These are phyloP conservation scores for Penicillium ochrochloron DNA, from an alignment of 495 filamentous ascomycete species.

Conservation along the genomic window DNA sequence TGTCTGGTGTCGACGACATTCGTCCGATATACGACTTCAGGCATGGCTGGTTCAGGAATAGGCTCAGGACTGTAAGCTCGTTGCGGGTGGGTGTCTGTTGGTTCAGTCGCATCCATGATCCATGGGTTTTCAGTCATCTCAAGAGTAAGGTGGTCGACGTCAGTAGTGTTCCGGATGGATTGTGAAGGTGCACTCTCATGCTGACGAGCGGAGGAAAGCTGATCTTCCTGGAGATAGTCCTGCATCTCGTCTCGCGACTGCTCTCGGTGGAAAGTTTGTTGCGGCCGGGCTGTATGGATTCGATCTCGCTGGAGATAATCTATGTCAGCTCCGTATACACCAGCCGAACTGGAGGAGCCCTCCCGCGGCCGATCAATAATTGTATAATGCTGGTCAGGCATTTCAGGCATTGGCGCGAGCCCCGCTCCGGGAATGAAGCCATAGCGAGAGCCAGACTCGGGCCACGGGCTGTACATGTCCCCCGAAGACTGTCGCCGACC, in stretches of 20 bases:
- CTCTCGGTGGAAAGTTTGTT: background rate
- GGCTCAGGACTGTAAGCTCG: background rate
- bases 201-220: background rate
- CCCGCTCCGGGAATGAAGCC: background rate
- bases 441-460: background rate
- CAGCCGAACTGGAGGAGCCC: background rate
- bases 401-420: background rate
- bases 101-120: background rate
- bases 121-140: conserved; percentile 10
- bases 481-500: conserved; percentile 1
- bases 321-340: background rate
- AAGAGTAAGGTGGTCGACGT: background rate
- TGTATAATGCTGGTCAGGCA: background rate
- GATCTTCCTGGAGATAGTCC: background rate
- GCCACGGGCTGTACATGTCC: background rate
- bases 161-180: background rate
- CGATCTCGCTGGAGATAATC: background rate
- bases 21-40: background rate
- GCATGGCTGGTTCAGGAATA: background rate
- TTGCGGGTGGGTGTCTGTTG: background rate
- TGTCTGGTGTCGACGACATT: background rate
- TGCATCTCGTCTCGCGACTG: background rate
- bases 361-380: background rate
- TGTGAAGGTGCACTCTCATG: background rate
- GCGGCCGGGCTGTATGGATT: background rate